Conservation (phyloP, 768 basidiomycete genomes). For the Peribolospora kevripleyi region DNA sequence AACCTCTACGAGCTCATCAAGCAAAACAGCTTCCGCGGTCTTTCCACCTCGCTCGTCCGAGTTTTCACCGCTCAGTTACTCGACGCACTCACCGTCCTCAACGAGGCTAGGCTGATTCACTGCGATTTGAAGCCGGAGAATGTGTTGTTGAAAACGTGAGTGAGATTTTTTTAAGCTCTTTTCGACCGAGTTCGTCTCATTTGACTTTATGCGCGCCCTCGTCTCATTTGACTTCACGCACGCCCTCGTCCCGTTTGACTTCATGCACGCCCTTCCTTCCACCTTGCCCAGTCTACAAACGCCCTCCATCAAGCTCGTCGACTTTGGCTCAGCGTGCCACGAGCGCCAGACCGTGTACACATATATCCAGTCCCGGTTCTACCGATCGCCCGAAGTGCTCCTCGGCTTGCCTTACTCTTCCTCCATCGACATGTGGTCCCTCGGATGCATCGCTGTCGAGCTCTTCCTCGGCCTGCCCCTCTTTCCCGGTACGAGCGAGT, state of each 20-base stretch:
- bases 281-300: conserved; percentile 48
- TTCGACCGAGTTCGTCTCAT: background rate
- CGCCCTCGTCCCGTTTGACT: background rate
- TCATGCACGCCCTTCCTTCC: background rate
- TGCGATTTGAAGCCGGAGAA: conserved; percentile 99
- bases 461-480: conserved; percentile 85
- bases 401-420: conserved; percentile 83
- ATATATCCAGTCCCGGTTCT: conserved; percentile 97
- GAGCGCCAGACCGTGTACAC: conserved; percentile 99
- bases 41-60: conserved; percentile 89
- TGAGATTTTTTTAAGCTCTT: conserved; percentile 12
- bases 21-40: conserved; percentile 95
- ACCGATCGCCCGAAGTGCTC: conserved; percentile 90
- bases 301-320: conserved; percentile 95
- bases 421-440: conserved; percentile 96
- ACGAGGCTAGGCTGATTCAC: conserved; percentile 87
- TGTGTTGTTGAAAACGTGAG: conserved; percentile 80
- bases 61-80: conserved; percentile 92
- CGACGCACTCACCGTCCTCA: conserved; percentile 73
- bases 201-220: background rate
- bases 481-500: conserved; percentile 97
- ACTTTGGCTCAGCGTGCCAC: conserved; percentile 96
- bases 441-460: conserved; percentile 96
- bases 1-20: conserved; percentile 99
- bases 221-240: background rate